Percentiles rank a stretch among this genome's conserved stretches.
These are phyloP conservation scores for Candida sanyaensis DNA, from an alignment of 1,139 yeast species.

Conservation along the genomic window DNA sequence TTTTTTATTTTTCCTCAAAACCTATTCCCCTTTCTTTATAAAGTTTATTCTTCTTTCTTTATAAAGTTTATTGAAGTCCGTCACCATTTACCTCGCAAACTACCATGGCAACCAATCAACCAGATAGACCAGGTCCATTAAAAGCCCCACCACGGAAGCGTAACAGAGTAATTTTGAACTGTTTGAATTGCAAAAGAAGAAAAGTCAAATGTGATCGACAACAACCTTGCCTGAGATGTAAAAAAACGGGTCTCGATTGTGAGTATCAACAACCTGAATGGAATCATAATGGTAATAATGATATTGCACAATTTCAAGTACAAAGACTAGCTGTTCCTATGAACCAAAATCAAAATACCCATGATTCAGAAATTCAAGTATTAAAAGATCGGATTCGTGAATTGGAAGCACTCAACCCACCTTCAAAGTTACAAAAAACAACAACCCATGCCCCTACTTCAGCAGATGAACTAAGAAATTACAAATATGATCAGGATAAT, in stretches of 20 bases:
- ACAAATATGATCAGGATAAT: constrained; percentile 11
- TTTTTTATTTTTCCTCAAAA: too few species aligned
- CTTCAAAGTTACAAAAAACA: background rate
- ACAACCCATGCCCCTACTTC: background rate
- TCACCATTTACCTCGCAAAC: background rate
- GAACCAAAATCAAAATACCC: background rate
- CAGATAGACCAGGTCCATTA: background rate
- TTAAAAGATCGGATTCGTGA: constrained; percentile 9
- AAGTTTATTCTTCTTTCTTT: too few species aligned
- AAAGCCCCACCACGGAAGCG: constrained; percentile 5
- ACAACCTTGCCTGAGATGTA: constrained; percentile 34
- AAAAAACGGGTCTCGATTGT: constrained; percentile 28
- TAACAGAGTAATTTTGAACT: constrained; percentile 23
- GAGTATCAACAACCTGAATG: constrained; percentile 28
- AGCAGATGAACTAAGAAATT: constrained; percentile 2
- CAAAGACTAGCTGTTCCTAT: constrained; percentile 1
- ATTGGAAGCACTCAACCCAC: constrained; percentile 5
- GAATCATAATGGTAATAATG: constrained; percentile 8
- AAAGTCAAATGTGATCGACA: constrained; percentile 40
- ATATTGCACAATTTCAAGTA: constrained; percentile 6
- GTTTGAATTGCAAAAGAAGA: constrained; percentile 41
- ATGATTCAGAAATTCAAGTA: background rate
- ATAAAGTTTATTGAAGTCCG: background rate
- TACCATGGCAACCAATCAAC: too few species aligned
- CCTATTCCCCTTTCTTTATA: background rate